Conservation (phyloP, 768 basidiomycete genomes). For the Kwoniella heveanensis region DNA sequence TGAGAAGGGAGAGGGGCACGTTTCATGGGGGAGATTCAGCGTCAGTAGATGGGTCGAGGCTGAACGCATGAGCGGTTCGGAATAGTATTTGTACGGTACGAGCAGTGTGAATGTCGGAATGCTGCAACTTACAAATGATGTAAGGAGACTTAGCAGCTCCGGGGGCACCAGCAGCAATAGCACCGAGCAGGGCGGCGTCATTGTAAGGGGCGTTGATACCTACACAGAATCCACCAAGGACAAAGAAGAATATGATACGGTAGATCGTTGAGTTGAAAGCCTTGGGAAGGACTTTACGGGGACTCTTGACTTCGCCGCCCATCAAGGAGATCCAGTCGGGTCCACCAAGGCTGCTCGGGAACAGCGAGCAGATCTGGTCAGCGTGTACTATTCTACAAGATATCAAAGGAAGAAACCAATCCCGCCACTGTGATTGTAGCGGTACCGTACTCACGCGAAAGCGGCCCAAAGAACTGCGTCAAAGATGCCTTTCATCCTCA, state of each 20-base stretch:
- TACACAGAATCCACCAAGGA: slow-evolving; percentile 15
- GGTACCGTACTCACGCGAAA: slow-evolving; percentile 16
- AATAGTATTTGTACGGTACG: too few relatives aligned
- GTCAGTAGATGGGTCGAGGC: too few relatives aligned
- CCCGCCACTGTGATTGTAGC: too few relatives aligned
- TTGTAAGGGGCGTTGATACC: slow-evolving; percentile 18
- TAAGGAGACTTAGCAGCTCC: slow-evolving; percentile 33
- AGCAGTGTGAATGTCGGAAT: background rate
- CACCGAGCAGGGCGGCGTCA: slow-evolving; percentile 19
- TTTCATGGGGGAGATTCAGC: background rate
- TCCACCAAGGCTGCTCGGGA: slow-evolving; percentile 13
- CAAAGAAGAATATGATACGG: slow-evolving; percentile 24
- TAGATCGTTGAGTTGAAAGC: slow-evolving; percentile 28
- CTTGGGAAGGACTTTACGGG: slow-evolving; percentile 23
- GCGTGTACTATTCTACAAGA: too few relatives aligned
- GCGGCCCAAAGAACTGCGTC: slow-evolving; percentile 25
- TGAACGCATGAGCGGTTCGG: too few relatives aligned
- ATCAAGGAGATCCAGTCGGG: slow-evolving; percentile 27
- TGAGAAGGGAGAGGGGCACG: background rate
- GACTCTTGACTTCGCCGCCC: slow-evolving; percentile 23
- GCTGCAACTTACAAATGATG: slow-evolving; percentile 22
- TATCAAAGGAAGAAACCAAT: too few relatives aligned
- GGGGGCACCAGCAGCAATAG: slow-evolving; percentile 28
- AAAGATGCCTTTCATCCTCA: slow-evolving; percentile 24
- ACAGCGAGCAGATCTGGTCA: background rate